These are phyloP conservation scores for Apophysomyces elegans DNA, from an alignment of 371 early-diverging fungal species.

Conservation along the genomic window DNA sequence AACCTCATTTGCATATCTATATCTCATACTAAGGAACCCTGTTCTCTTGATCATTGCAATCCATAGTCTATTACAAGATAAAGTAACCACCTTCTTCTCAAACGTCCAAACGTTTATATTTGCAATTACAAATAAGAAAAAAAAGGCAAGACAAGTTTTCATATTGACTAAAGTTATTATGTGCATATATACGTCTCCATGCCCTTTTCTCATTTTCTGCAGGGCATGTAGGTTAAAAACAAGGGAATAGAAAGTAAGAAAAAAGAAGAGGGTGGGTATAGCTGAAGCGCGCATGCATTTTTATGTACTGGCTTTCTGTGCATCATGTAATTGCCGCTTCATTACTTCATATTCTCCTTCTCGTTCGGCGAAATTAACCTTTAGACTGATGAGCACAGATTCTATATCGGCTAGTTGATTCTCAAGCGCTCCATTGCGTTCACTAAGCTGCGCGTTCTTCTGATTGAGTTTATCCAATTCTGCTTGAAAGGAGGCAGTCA, in stretches of 20 bases:
- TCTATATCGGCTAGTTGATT: slow-evolving; percentile 19
- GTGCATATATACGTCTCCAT: too few species aligned
- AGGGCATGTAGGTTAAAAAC: neutral
- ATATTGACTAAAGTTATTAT: too few species aligned
- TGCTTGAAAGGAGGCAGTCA: slow-evolving; percentile 39
- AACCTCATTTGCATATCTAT: too few species aligned
- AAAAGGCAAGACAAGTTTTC: too few species aligned
- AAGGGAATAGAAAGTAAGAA: neutral
- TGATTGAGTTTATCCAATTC: slow-evolving; percentile 67
- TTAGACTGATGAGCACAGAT: slow-evolving; percentile 61
- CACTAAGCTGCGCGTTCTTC: slow-evolving; percentile 39
- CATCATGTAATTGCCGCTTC: slow-evolving; percentile 53
- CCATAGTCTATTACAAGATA: too few species aligned
- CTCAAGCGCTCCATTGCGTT: neutral
- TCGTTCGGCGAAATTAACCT: slow-evolving; percentile 68
- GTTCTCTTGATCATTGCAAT: too few species aligned
- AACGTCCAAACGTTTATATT: too few species aligned
- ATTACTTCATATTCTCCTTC: slow-evolving; percentile 67
- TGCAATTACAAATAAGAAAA: too few species aligned
- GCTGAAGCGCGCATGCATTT: neutral
- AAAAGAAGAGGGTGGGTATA: neutral
- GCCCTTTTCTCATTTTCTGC: too few species aligned
- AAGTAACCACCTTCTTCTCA: too few species aligned
- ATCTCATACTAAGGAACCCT: too few species aligned
- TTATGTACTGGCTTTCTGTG: slow-evolving; percentile 23